Percentiles rank a stretch among this genome's conserved stretches.
phyloP scores from a whole-genome alignment of 345 rosid genomes.

The Gossypium ekmanianum region DNA sequence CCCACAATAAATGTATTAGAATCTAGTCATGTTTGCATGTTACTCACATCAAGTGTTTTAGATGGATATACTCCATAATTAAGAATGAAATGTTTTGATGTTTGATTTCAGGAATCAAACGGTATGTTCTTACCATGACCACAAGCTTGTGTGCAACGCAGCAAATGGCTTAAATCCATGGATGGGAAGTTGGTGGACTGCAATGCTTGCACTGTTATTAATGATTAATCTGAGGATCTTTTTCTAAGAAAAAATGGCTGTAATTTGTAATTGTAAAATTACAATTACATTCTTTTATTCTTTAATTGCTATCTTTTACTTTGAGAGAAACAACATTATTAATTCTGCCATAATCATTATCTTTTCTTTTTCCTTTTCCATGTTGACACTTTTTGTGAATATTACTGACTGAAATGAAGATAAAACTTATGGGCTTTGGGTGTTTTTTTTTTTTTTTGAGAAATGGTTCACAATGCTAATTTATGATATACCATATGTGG shows the following conservation, averaged over 20 bases:
- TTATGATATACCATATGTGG: too few species aligned
- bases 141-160: conserved; percentile 53
- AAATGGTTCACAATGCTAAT: too few species aligned
- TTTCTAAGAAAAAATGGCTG: not conserved
- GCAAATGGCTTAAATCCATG: conserved; percentile 30
- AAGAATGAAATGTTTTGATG: too few species aligned
- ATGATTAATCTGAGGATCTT: not conserved
- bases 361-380: too few species aligned
- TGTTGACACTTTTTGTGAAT: too few species aligned
- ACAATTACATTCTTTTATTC: not conserved
- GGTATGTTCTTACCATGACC: conserved; percentile 70
- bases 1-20: too few species aligned
- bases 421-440: too few species aligned
- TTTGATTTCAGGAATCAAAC: conserved; percentile 40
- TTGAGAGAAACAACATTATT: not conserved
- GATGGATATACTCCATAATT: too few species aligned
- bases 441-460: too few species aligned
- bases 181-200: conserved; percentile 36
- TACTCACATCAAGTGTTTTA: too few species aligned
- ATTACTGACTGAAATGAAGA: too few species aligned
- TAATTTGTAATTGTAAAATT: not conserved
- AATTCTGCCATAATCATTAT: not conserved
- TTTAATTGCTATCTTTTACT: not conserved
- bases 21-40: too few species aligned
- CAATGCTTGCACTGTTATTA: conserved; percentile 18